Conservation (phyloP, 345 rosid genomes). For the Citrus hindsii region DNA sequence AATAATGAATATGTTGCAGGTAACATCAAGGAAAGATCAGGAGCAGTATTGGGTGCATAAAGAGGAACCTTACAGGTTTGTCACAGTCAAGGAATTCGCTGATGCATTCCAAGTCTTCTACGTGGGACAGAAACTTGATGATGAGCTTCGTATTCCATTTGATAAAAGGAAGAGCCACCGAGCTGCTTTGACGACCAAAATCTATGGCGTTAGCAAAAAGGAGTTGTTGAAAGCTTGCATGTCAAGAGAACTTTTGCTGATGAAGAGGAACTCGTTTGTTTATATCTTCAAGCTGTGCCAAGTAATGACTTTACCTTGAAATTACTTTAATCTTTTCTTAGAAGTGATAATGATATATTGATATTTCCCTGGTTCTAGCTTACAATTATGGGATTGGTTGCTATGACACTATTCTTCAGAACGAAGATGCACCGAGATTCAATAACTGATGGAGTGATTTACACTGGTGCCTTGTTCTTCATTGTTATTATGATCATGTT, state of each 20-base stretch:
- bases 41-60: slow-evolving; percentile 31
- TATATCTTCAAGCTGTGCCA: slow-evolving; percentile 38
- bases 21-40: slow-evolving; percentile 46
- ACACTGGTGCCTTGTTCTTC: slow-evolving; percentile 65
- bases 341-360: background rate
- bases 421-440: slow-evolving; percentile 52
- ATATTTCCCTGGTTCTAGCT: slow-evolving; percentile 27
- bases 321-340: background rate
- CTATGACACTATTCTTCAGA: slow-evolving; percentile 55
- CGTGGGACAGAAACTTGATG: slow-evolving; percentile 19
- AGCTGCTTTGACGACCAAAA: slow-evolving; percentile 35
- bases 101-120: slow-evolving; percentile 27
- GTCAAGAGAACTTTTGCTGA: slow-evolving; percentile 36
- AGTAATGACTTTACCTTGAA: slow-evolving; percentile 6
- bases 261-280: slow-evolving; percentile 45
- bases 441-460: slow-evolving; percentile 43
- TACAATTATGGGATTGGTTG: slow-evolving; percentile 25
- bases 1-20: slow-evolving; percentile 19
- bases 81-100: slow-evolving; percentile 30
- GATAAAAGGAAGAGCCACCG: slow-evolving; percentile 33
- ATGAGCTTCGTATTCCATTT: slow-evolving; percentile 30
- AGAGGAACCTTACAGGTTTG: slow-evolving; percentile 35
- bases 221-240: slow-evolving; percentile 31
- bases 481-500: slow-evolving; percentile 45
- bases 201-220: slow-evolving; percentile 31